Evolutionary conservation across 345 rosid genomes (phyloP).

Genomic region (Arabidopsis arenosa): DNA sequence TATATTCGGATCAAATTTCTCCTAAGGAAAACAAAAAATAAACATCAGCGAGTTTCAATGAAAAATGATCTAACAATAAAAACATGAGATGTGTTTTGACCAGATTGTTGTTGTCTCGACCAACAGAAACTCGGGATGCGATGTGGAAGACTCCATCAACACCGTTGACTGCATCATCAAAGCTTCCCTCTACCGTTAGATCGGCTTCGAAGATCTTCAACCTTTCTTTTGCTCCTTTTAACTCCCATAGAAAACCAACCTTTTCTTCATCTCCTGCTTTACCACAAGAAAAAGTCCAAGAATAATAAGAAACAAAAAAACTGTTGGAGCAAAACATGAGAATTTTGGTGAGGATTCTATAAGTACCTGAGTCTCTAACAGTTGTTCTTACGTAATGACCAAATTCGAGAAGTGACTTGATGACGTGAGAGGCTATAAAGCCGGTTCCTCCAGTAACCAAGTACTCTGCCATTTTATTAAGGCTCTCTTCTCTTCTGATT

Average conservation of each 20-base stretch:
- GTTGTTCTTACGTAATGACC: conserved; percentile 70
- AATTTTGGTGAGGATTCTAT: neutral
- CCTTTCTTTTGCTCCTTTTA: conserved; percentile 68
- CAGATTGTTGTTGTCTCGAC: conserved; percentile 56
- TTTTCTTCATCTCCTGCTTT: conserved; percentile 45
- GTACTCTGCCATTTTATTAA: conserved; percentile 61
- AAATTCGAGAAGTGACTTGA: conserved; percentile 59
- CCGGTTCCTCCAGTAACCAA: conserved; percentile 93
- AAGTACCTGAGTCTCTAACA: conserved; percentile 70
- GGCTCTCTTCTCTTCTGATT: neutral
- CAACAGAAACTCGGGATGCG: conserved; percentile 72
- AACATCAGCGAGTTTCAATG: neutral
- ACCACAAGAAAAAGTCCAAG: neutral
- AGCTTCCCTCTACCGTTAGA: conserved; percentile 64
- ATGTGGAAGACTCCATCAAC: conserved; percentile 80
- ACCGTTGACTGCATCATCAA: conserved; percentile 66
- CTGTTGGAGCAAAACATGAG: neutral
- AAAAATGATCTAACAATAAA: neutral
- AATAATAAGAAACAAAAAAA: neutral
- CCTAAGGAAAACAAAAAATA: neutral
- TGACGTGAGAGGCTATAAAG: conserved; percentile 69
- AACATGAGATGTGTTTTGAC: conserved; percentile 13
- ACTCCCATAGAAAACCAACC: conserved; percentile 56
- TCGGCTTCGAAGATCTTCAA: conserved; percentile 68
- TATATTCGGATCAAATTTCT: conserved; percentile 53